Conservation (phyloP, 2,329 filamentous ascomycete species). For the Fusarium irregulare region DNA sequence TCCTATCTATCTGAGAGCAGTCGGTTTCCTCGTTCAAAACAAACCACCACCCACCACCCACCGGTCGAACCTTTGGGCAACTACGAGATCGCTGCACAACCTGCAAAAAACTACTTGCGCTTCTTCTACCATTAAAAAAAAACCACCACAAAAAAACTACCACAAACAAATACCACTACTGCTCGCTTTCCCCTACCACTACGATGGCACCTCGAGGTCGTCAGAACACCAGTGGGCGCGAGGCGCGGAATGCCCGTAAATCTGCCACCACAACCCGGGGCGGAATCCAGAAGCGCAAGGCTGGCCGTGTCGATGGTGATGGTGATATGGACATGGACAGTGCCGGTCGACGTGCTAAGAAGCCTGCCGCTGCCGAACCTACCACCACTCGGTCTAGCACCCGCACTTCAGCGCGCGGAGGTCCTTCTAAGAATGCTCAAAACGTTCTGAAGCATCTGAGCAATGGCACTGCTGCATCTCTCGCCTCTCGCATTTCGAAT, state of each 20-base stretch:
- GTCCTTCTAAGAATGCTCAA: conserved; percentile 54
- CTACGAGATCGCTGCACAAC: conserved; percentile 1
- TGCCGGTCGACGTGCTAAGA: conserved; percentile 51
- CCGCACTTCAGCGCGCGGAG: conserved; percentile 48
- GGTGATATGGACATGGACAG: conserved; percentile 71
- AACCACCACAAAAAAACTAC: not conserved
- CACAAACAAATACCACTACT: not conserved
- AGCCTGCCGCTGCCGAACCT: conserved; percentile 43
- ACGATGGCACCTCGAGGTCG: conserved; percentile 53
- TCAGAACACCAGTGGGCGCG: conserved; percentile 46
- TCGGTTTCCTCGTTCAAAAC: not conserved
- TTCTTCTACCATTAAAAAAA: conserved; percentile 14
- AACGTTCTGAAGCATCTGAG: conserved; percentile 58
- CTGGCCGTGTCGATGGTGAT: conserved; percentile 61
- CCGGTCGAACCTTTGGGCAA: not conserved
- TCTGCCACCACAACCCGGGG: conserved; percentile 54
- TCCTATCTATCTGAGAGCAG: not conserved
- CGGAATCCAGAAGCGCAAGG: conserved; percentile 64
- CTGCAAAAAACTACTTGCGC: conserved; percentile 7
- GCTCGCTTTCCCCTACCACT: conserved; percentile 1
- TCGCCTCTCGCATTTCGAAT: conserved; percentile 52
- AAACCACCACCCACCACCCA: not conserved
- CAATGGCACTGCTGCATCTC: conserved; percentile 49
- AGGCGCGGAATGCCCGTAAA: conserved; percentile 47
- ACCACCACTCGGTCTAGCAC: conserved; percentile 45